Conservation (phyloP, 176 grass and related monocot genomes). For the Pontederia crassipes region DNA sequence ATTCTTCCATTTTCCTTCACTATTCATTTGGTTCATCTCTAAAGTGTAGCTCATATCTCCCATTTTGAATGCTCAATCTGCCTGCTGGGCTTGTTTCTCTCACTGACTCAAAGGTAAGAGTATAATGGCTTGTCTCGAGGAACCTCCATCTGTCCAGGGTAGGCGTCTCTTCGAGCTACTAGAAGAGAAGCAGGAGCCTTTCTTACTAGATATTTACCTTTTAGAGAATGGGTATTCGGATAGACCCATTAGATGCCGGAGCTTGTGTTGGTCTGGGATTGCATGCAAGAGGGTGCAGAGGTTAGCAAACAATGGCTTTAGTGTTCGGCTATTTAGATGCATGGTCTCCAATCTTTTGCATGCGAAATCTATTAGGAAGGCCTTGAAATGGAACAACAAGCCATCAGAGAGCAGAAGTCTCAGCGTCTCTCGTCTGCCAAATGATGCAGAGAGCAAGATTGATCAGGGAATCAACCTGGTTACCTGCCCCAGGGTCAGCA, state of each 20-base stretch:
- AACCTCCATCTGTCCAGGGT: not conserved
- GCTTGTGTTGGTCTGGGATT: not conserved
- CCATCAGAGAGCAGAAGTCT: no score
- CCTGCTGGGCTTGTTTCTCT: no score
- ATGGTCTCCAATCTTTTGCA: not conserved
- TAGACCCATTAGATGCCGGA: not conserved
- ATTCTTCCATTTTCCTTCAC: no score
- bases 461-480: no score
- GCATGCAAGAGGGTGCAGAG: slow-evolving; percentile 1
- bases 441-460: not conserved
- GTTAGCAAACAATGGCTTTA: not conserved
- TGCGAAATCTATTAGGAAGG: not conserved
- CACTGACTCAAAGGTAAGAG: no score
- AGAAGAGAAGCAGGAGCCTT: slow-evolving; percentile 38
- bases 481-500: not conserved
- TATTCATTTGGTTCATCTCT: no score
- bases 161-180: slow-evolving; percentile 29
- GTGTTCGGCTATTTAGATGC: not conserved
- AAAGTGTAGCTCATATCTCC: no score
- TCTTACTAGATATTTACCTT: slow-evolving; percentile 34
- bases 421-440: not conserved
- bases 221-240: slow-evolving; percentile 37
- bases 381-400: not conserved
- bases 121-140: no score
- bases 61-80: no score